Conservation (phyloP, 768 basidiomycete species). For the Daedaleopsis nitida region DNA sequence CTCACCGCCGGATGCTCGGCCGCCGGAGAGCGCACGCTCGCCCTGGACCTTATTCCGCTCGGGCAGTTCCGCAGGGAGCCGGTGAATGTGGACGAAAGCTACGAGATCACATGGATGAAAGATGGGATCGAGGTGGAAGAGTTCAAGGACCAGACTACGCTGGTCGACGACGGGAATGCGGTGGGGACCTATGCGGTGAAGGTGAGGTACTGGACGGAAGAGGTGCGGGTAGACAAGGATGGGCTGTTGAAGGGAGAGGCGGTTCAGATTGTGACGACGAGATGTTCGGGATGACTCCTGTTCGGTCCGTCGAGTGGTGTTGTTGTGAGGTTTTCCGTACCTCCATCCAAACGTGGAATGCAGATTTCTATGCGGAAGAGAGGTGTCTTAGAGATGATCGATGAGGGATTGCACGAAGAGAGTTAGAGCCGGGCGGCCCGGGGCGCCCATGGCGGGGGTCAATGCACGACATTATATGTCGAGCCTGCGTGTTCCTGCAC, state of each 20-base stretch:
- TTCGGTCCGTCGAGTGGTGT: too few species aligned
- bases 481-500: too few species aligned
- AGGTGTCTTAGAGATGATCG: too few species aligned
- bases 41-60: conserved; percentile 59
- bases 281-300: background rate
- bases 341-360: too few species aligned
- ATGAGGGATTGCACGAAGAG: too few species aligned
- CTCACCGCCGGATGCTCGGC: conserved; percentile 42
- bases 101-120: conserved; percentile 57
- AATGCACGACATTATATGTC: too few species aligned
- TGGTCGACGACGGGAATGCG: conserved; percentile 38
- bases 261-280: background rate
- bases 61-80: conserved; percentile 52
- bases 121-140: conserved; percentile 45
- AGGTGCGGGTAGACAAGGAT: conserved; percentile 56
- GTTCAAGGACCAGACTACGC: conserved; percentile 52
- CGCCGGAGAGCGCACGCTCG: conserved; percentile 38
- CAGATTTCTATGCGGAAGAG: too few species aligned
- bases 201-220: conserved; percentile 55
- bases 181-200: conserved; percentile 47
- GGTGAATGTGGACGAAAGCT: conserved; percentile 43
- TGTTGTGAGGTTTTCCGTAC: too few species aligned
- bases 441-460: too few species aligned
- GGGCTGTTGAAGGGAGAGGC: conserved; percentile 29
- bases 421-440: too few species aligned